Base-by-base conservation (phyloP, 2,329 filamentous ascomycete species). In the Zymoseptoria ardabiliae region DNA sequence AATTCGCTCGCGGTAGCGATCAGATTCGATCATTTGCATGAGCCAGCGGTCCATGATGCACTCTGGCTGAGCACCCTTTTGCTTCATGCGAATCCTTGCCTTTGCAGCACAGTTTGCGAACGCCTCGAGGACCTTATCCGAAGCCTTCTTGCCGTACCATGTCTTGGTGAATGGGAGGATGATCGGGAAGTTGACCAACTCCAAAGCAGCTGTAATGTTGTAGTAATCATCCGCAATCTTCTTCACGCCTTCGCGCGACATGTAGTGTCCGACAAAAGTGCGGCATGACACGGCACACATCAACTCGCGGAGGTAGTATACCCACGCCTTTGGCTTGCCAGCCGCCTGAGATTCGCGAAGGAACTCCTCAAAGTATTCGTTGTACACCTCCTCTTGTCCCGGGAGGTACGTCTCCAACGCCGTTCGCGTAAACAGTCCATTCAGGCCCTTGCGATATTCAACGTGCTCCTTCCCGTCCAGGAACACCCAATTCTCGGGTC, bases 1-100 rank as follows among this genome's bases (percentile, higher is more conserved):
- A 68, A 91, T 78, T 61, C 88, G 88, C 75, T 92, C 85, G 61
- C 87, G 86, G 82, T 93, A 97, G 62, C 79, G 83, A 73, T 90
- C 85, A 4, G 90, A 96, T 59, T 94, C 86, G 66, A 95, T 81
- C 85, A 97, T 96, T 65, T 86, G 81, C 78, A 89, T 85, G 69
- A 97, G 80, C 94, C 94, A 99, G 61, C 85, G 89, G 73, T 99
- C 94, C 85, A 97, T 90, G 76, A 97, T 97, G 75, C 93, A 97
- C 65, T 86, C 88, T 59, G 93, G 79, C 60, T 93, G 85, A 65
- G 91, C 92, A 70, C 92, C 93, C 90, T 57, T 90, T 87, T 68
- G 87, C 86, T 66, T 68, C 89, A 97, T 74, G 52, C 73, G 59
- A 48, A 91, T 87, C 81, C 94, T 96, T 77, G 89, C 89, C 82